phyloP scores from a whole-genome alignment of 371 early-diverging fungal genomes.

The Mortierella sp. region DNA sequence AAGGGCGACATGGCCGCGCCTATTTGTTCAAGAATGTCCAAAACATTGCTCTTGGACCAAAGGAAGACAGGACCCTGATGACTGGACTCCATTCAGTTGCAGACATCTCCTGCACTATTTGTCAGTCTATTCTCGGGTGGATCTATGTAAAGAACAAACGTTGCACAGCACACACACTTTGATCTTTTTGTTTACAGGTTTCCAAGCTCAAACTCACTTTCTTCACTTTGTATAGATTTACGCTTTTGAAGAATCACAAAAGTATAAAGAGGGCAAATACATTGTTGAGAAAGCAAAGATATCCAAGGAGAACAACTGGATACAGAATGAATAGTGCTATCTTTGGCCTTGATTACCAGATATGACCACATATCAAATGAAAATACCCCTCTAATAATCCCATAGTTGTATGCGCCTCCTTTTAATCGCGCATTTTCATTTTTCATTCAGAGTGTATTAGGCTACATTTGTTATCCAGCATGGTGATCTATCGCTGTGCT shows the following conservation, averaged over 20 bases:
- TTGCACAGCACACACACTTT: neutral
- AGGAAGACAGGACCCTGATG: conserved; percentile 78
- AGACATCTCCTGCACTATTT: conserved; percentile 77
- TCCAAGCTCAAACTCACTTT: neutral
- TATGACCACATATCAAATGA: neutral
- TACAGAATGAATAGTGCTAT: conserved; percentile 32
- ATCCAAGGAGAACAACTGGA: conserved; percentile 65
- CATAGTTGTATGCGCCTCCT: too few relatives aligned
- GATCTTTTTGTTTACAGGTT: neutral
- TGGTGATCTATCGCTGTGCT: too few relatives aligned
- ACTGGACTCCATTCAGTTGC: conserved; percentile 86
- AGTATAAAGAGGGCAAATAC: conserved; percentile 86
- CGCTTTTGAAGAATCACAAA: conserved; percentile 80
- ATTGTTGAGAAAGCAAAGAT: conserved; percentile 77
- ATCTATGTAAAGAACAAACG: conserved; percentile 68
- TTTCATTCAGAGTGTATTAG: too few relatives aligned
- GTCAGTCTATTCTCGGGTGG: conserved; percentile 84
- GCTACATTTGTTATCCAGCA: too few relatives aligned
- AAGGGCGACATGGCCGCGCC: conserved; percentile 79
- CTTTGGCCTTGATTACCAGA: neutral
- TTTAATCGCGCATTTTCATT: too few relatives aligned
- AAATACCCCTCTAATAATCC: neutral
- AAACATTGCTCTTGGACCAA: conserved; percentile 71
- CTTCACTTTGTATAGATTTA: conserved; percentile 60
- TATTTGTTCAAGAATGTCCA: conserved; percentile 78